Percentiles rank a stretch among this genome's conserved stretches.
Evolutionary conservation across 2,329 filamentous ascomycete species (phyloP).

Genomic region (Cercospora sp.): DNA sequence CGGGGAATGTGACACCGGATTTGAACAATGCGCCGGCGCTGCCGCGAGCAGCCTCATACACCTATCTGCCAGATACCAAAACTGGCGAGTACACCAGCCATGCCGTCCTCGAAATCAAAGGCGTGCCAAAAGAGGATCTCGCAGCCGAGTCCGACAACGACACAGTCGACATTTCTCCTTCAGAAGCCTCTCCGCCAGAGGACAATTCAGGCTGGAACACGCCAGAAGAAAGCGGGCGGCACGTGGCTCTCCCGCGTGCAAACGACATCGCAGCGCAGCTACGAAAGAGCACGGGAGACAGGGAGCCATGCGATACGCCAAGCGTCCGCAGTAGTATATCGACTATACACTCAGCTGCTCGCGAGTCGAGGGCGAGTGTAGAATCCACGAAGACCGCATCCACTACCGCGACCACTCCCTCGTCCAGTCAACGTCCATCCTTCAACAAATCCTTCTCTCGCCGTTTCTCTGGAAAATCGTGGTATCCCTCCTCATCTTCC

Average conservation of each 20-base stretch:
- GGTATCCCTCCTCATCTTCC: slow-evolving; percentile 32
- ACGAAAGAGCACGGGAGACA: slow-evolving; percentile 31
- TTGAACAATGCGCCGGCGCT: slow-evolving; percentile 36
- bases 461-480: slow-evolving; percentile 34
- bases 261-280: slow-evolving; percentile 36
- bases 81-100: slow-evolving; percentile 32
- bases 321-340: slow-evolving; percentile 29
- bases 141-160: slow-evolving; percentile 23
- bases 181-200: slow-evolving; percentile 38
- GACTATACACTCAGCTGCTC: slow-evolving; percentile 24
- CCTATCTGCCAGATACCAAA: slow-evolving; percentile 50
- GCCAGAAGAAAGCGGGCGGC: slow-evolving; percentile 41
- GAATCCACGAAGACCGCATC: slow-evolving; percentile 30
- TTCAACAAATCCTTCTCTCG: slow-evolving; percentile 32
- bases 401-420: slow-evolving; percentile 27
- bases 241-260: slow-evolving; percentile 32
- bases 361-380: slow-evolving; percentile 27
- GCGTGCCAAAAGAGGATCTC: slow-evolving; percentile 28
- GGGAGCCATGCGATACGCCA: slow-evolving; percentile 18
- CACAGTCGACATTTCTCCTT: slow-evolving; percentile 35
- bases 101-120: slow-evolving; percentile 45
- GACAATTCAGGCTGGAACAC: slow-evolving; percentile 49
- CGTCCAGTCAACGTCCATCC: slow-evolving; percentile 26
- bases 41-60: slow-evolving; percentile 60
- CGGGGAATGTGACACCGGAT: slow-evolving; percentile 18